Conservation (phyloP, 352 stramenopile genomes). For the Phytophthora constricta region DNA sequence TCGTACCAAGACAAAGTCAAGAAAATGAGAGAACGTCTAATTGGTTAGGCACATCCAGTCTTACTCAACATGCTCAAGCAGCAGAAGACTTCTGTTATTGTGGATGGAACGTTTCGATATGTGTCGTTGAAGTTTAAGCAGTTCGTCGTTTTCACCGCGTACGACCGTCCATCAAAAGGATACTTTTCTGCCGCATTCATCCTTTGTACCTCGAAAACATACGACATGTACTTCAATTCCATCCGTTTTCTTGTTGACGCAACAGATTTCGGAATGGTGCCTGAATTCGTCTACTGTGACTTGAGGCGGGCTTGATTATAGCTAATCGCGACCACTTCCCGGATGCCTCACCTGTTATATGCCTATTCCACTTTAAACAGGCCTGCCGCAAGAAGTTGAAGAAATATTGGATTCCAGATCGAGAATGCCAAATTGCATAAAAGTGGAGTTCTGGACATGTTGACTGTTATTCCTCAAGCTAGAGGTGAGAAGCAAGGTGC, state of each 20-base stretch:
- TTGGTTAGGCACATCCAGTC: constrained; percentile 26
- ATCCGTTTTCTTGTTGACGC: constrained; percentile 15
- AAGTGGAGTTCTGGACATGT: constrained; percentile 14
- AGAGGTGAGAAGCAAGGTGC: constrained; percentile 13
- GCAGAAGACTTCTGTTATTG: constrained; percentile 18
- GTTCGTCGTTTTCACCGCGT: constrained; percentile 23
- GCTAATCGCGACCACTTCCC: constrained; percentile 21
- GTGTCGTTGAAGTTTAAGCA: constrained; percentile 19
- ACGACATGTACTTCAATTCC: constrained; percentile 24
- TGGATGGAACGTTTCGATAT: constrained; percentile 35
- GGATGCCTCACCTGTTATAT: constrained; percentile 2
- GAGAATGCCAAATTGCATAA: constrained; percentile 5
- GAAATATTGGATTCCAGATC: constrained; percentile 5
- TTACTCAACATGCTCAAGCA: constrained; percentile 20
- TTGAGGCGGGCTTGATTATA: constrained; percentile 26
- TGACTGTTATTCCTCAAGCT: constrained; percentile 7
- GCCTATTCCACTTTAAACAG: constrained; percentile 33
- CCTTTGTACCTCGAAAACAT: constrained; percentile 9
- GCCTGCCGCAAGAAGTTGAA: constrained; percentile 10
- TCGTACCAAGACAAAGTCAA: neutral
- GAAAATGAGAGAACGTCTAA: constrained; percentile 5
- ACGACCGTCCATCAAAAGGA: constrained; percentile 2
- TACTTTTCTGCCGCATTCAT: constrained; percentile 19
- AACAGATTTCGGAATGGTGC: constrained; percentile 5
- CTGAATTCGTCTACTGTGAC: constrained; percentile 21